phyloP scores from a whole-genome alignment of 208 protist genomes.

The Lotmaria passim region DNA sequence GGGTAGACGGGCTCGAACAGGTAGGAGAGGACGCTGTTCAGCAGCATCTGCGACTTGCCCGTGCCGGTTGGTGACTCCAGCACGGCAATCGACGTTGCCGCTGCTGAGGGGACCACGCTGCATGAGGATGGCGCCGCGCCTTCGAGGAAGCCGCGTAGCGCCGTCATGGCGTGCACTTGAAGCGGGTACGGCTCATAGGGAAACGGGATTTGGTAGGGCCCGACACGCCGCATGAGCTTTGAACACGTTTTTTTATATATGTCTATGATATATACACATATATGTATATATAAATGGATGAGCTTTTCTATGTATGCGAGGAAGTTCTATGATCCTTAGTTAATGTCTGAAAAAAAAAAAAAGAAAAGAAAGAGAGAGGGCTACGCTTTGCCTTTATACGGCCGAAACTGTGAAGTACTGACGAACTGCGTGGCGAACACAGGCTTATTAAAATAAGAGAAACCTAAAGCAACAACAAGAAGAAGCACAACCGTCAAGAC shows the following conservation, averaged over 20 bases:
- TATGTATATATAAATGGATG: slow-evolving; percentile 33
- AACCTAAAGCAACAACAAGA: slow-evolving; percentile 2
- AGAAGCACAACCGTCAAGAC: background rate
- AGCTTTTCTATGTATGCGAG: slow-evolving; percentile 28
- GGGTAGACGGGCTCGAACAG: slow-evolving; percentile 46
- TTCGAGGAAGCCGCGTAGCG: slow-evolving; percentile 53
- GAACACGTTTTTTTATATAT: background rate
- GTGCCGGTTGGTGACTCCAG: slow-evolving; percentile 96
- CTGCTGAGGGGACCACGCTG: background rate
- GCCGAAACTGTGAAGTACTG: too few relatives aligned
- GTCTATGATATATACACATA: slow-evolving; percentile 30
- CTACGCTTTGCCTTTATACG: too few relatives aligned
- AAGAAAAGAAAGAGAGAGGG: too few relatives aligned
- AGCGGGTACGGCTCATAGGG: slow-evolving; percentile 81
- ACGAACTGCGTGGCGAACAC: too few relatives aligned
- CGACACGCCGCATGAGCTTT: slow-evolving; percentile 39
- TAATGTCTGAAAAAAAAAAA: too few relatives aligned
- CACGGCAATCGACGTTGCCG: slow-evolving; percentile 72
- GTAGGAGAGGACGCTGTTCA: slow-evolving; percentile 83
- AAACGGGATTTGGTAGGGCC: slow-evolving; percentile 71
- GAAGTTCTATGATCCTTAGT: too few relatives aligned
- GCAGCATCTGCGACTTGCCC: slow-evolving; percentile 95
- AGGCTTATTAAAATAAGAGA: too few relatives aligned
- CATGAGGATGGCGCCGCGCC: background rate
- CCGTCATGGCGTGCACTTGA: slow-evolving; percentile 74